Base-by-base conservation (phyloP, 768 basidiomycete species). In the Kwoniella shandongensis region DNA sequence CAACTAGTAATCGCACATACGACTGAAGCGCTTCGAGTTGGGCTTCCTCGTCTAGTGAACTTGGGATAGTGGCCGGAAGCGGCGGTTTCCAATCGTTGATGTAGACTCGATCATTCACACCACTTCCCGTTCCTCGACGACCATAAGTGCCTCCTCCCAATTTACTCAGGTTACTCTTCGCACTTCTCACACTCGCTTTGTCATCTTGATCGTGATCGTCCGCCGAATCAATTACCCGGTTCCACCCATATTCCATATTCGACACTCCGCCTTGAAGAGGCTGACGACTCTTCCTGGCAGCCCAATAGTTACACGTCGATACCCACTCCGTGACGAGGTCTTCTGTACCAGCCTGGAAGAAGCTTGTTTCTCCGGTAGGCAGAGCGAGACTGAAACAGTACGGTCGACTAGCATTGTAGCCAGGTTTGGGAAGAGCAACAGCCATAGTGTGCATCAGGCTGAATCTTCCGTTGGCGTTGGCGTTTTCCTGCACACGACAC, bases 211-310 rank as follows among this genome's bases (percentile, higher is more conserved):
- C 74, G 5, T 54, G 53, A 12, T 61, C 65, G 5, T 51, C 49
- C 15, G 20, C 25, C 1, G 47, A 36, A 27, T 51, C 56, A 22
- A 80, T 66, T 7, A 91, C 82, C 18, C 89, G 83, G 74, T 85
- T 93, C 96, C 96, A 99, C 8, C 96, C 96, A 72, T 98, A 96
- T 76, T 99, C 96, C 89, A 98, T 94, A 78, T 98, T 99, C 46
- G 91, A 92, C 7, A 99, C 93, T 22, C 96, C 96, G 4, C 96
- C 96, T 1, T 88, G 83, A 2, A 99, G 82, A 1, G 96, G 96
- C 72, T 97, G 93, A 67, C 94, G 92, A 76, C 89, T 91, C 54
- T 86, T 89, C 42, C 96, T 82, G 1, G 94, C 96, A 0, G 96
- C 90, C 96, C 96, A 98, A 75, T 99, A 99, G 79, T 98, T 99